Evolutionary conservation across 257 asterid species (phyloP), one percentile per base, ranked within the genome.

Genomic region (Anisodus tanguticus): DNA sequence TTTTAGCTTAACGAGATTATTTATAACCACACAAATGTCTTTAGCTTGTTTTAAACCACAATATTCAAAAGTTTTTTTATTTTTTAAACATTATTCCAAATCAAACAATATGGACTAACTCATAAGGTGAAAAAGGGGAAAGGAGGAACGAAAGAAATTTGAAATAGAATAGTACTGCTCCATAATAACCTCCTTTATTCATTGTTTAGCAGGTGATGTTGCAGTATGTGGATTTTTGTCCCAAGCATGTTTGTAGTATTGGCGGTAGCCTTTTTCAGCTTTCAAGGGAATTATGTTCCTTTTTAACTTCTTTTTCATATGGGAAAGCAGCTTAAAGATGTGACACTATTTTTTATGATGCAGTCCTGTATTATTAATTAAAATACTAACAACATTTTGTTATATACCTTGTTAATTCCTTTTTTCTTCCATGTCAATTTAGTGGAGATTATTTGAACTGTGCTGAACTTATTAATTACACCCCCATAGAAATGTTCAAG

Each of bases 281-380:
- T 76, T 76, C 81, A 76, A 76, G 81, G 81, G 63, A 76, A 22
- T 51, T 76, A 76, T 76, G 6, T 76, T 76, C 81, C 81, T 31
- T 26, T 76, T 49, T 76, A 63, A 76, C 81, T 76, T 51, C 81
- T 76, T 76, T 76, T 76, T 74, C 45, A 51, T 55, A 76, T 49
- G 81, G 59, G 2, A 74, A 74, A 74, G 80, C 62, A 74, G 22
- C 62, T 49, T 74, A 76, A 35, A 76, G 63, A 76, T 51, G 41
- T 76, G 47, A 76, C 62, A 51, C 81, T 76, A 26, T 22, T 51
- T 76, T 76, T 76, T 22, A 49, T 62, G 39, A 62, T 62, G 26
- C 39, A 62, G 2, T 62, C 37, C 39, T 8, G 13, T 13, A 76
- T 76, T 22, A 51, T 2, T 70, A 69, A 37, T 72, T 19, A 16